A percentile compares a stretch with the other conserved stretches of the same genome.
Evolutionary conservation across 148 eudicot species (phyloP).

Genomic region (Vaccinium corymbosum): DNA sequence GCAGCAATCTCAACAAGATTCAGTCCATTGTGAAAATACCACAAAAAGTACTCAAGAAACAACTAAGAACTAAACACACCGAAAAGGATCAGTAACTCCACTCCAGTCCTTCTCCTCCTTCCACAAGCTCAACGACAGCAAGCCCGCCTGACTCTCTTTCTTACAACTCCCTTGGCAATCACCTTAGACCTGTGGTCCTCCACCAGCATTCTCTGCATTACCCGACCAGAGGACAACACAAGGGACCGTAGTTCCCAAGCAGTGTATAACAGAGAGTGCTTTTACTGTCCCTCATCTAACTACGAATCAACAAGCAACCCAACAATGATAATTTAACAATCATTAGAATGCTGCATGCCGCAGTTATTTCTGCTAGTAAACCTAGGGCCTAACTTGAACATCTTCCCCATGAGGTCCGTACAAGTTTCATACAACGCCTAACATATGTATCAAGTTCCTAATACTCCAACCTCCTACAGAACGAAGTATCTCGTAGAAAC

Average conservation of each 20-base stretch:
- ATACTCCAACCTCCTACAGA: background rate
- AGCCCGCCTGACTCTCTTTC: conserved; percentile 2
- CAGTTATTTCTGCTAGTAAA: background rate
- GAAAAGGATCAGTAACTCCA: background rate
- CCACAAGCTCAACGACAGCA: background rate
- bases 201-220: background rate
- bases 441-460: background rate
- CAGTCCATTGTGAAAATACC: background rate
- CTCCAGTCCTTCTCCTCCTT: background rate
- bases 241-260: background rate
- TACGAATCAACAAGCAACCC: background rate
- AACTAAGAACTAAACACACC: background rate
- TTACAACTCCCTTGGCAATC: background rate
- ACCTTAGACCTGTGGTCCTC: background rate
- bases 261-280: background rate
- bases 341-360: background rate
- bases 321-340: background rate
- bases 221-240: background rate
- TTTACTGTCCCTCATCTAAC: background rate
- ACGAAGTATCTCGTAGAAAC: background rate
- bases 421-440: background rate
- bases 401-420: background rate
- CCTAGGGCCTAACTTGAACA: conserved; percentile 7
- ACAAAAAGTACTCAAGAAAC: background rate
- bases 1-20: conserved; percentile 4